Evolutionary conservation across 352 stramenopile genomes (phyloP).

Genomic region (Hyaloperonospora brassicae): DNA sequence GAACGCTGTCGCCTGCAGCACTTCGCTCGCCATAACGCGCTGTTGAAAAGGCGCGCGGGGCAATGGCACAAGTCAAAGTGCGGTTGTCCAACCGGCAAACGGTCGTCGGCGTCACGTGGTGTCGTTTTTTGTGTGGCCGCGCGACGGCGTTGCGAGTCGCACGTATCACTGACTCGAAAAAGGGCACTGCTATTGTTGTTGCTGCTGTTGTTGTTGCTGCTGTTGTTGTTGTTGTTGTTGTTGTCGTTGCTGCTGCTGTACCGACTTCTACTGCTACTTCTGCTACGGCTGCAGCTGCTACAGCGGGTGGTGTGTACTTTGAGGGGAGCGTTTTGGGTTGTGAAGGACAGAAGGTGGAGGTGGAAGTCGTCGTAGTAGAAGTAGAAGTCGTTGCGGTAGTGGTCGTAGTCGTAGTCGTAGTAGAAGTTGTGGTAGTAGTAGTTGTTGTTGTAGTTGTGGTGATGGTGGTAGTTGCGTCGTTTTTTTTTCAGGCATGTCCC

Average conservation of each 20-base stretch:
- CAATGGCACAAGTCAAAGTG: too few species aligned
- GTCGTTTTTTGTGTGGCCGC: not conserved
- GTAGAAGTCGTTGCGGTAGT: not conserved
- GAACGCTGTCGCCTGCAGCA: slow-evolving; percentile 15
- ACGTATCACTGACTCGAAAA: slow-evolving; percentile 15
- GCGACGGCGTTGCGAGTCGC: slow-evolving; percentile 10
- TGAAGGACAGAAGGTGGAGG: slow-evolving; percentile 5
- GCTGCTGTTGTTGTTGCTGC: not conserved
- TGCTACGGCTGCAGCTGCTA: not conserved
- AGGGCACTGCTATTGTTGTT: too few species aligned
- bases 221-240: slow-evolving; percentile 5
- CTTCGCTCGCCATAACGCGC: slow-evolving; percentile 15
- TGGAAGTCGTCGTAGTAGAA: not conserved
- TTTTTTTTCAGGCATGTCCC: not conserved
- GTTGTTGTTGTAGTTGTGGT: not conserved
- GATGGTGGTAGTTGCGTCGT: not conserved
- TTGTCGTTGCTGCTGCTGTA: not conserved
- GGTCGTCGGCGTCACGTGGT: slow-evolving; percentile 13
- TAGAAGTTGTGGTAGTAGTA: not conserved
- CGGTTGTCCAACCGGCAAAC: not conserved
- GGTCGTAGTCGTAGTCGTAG: not conserved
- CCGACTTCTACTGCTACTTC: too few species aligned
- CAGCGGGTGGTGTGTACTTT: not conserved
- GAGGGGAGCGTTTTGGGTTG: slow-evolving; percentile 8
- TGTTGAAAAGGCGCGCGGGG: too few species aligned